Percentiles rank a stretch among this genome's conserved stretches.
These are phyloP conservation scores for Pinus albicaulis DNA, from an alignment of 75 land plant species.

Conservation along the genomic window DNA sequence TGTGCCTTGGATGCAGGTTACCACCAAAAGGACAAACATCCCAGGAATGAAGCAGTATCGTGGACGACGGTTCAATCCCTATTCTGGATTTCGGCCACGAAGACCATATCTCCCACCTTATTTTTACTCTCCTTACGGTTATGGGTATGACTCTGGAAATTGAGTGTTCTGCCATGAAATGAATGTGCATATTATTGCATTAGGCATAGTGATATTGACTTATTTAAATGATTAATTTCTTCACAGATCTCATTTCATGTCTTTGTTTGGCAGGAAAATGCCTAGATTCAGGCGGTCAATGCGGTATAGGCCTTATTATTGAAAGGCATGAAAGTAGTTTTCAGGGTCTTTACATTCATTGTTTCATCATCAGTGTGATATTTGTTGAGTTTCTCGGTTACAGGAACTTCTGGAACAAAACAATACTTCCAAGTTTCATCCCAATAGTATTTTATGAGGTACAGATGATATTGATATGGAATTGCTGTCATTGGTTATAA, in stretches of 20 bases:
- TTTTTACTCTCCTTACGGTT: conserved; percentile 67
- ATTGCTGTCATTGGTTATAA: background rate
- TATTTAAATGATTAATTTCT: conserved; percentile 6
- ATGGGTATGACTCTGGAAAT: conserved; percentile 54
- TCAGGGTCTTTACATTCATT: background rate
- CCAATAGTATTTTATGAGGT: background rate
- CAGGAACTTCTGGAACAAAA: background rate
- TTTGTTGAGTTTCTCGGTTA: background rate
- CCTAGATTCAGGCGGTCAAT: conserved; percentile 83
- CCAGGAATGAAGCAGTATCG: conserved; percentile 92
- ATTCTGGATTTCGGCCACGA: conserved; percentile 39
- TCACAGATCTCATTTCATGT: background rate
- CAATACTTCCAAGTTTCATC: background rate
- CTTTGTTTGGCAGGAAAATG: conserved; percentile 39
- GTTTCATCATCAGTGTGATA: background rate
- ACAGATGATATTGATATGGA: background rate
- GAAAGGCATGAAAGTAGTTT: conserved; percentile 10
- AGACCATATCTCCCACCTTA: conserved; percentile 63
- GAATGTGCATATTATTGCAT: conserved; percentile 16
- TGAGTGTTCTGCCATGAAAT: conserved; percentile 14
- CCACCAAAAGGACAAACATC: conserved; percentile 83
- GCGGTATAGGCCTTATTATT: conserved; percentile 81
- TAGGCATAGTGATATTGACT: conserved; percentile 12
- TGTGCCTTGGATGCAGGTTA: conserved; percentile 43
- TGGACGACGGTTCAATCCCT: conserved; percentile 61